Conservation (phyloP, 2,329 filamentous ascomycete species). For the Didymella segeticola region DNA sequence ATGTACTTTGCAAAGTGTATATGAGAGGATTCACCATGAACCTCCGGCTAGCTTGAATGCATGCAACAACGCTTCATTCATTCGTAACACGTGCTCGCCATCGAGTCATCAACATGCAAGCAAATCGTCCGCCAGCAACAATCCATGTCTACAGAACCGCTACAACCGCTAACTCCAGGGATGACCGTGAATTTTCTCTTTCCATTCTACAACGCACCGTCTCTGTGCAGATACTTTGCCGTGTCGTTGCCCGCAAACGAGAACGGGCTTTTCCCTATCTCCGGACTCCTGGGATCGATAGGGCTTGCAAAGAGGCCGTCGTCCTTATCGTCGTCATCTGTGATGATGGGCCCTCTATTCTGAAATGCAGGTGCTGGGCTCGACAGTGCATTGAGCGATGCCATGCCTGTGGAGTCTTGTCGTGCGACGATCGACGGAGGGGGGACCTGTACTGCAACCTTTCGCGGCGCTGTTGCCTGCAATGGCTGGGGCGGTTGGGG, state of each 20-base stretch:
- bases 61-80: constrained; percentile 4
- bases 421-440: constrained; percentile 51
- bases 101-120: constrained; percentile 10
- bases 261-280: constrained; percentile 86
- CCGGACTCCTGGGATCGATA: constrained; percentile 83
- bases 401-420: constrained; percentile 51
- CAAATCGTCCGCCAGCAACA: constrained; percentile 4
- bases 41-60: neutral
- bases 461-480: constrained; percentile 35
- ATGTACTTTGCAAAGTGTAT: too few species aligned
- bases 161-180: constrained; percentile 3
- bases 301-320: constrained; percentile 89
- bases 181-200: neutral
- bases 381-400: constrained; percentile 55
- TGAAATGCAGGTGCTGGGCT: constrained; percentile 38
- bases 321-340: constrained; percentile 62
- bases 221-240: constrained; percentile 40
- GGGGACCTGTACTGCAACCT: constrained; percentile 42
- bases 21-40: too few species aligned
- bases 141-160: constrained; percentile 10
- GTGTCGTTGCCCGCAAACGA: constrained; percentile 56
- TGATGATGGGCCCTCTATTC: constrained; percentile 36
- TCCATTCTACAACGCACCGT: constrained; percentile 30
- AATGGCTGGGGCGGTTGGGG: constrained; percentile 44
- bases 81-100: constrained; percentile 12